Evolutionary conservation across 2,329 filamentous ascomycete genomes (phyloP).

Genomic region (Aureobasidium sp.): DNA sequence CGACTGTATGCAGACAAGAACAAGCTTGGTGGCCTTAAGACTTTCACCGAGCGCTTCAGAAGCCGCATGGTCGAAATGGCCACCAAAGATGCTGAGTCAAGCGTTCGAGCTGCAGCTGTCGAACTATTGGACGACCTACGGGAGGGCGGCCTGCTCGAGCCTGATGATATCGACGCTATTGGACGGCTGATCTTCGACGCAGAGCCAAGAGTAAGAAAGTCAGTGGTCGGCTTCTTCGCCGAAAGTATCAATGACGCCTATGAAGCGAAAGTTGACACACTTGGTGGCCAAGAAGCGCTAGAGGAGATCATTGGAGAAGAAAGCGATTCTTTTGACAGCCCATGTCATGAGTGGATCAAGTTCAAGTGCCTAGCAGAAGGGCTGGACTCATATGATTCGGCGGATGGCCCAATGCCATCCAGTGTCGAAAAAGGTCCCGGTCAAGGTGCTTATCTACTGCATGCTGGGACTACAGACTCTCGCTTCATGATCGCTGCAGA

Average conservation of each 20-base stretch:
- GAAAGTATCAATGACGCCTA: slow-evolving; percentile 79
- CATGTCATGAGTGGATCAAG: slow-evolving; percentile 79
- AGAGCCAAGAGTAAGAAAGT: slow-evolving; percentile 76
- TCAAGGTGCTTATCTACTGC: slow-evolving; percentile 42
- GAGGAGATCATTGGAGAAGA: slow-evolving; percentile 71
- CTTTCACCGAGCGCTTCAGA: slow-evolving; percentile 90
- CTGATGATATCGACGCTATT: slow-evolving; percentile 81
- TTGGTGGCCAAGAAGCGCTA: slow-evolving; percentile 71
- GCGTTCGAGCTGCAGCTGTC: slow-evolving; percentile 73
- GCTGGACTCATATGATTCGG: slow-evolving; percentile 71
- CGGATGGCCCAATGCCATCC: slow-evolving; percentile 44
- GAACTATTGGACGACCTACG: slow-evolving; percentile 76
- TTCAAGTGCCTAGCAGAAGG: slow-evolving; percentile 86
- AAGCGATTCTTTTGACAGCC: slow-evolving; percentile 52
- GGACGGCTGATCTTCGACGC: slow-evolving; percentile 85
- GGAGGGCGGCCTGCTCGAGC: slow-evolving; percentile 78
- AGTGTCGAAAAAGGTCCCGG: slow-evolving; percentile 38
- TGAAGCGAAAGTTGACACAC: slow-evolving; percentile 70
- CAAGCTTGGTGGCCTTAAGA: slow-evolving; percentile 67
- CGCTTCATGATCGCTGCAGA: slow-evolving; percentile 81
- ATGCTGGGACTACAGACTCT: slow-evolving; percentile 64
- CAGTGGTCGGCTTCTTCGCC: slow-evolving; percentile 84
- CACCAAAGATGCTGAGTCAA: slow-evolving; percentile 71
- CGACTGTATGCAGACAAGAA: slow-evolving; percentile 74
- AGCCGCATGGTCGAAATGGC: slow-evolving; percentile 88